phyloP scores from a whole-genome alignment of 495 filamentous ascomycete genomes.

The Penicillium coprophilum region DNA sequence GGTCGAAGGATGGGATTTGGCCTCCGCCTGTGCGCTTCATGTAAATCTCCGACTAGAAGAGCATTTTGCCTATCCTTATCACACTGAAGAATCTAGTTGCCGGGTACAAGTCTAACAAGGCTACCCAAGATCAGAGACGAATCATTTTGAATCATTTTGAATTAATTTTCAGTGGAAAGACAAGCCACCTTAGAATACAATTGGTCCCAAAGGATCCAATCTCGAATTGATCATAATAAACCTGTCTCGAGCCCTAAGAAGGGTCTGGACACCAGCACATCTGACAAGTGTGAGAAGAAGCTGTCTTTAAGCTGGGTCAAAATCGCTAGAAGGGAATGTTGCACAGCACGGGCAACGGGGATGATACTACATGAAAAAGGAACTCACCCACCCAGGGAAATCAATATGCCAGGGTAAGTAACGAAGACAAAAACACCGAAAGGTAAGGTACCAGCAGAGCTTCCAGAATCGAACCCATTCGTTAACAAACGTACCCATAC shows the following conservation, averaged over 20 bases:
- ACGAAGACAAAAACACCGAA: slow-evolving; percentile 8
- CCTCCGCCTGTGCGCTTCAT: too few species aligned
- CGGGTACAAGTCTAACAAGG: neutral
- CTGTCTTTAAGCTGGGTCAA: slow-evolving; percentile 10
- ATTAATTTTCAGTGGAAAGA: slow-evolving; percentile 15
- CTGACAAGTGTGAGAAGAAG: neutral
- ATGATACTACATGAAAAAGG: slow-evolving; percentile 37
- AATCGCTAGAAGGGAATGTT: slow-evolving; percentile 33
- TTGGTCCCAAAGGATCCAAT: slow-evolving; percentile 13
- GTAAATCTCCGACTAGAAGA: too few species aligned
- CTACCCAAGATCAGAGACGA: neutral
- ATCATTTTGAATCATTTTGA: neutral
- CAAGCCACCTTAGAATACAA: slow-evolving; percentile 23
- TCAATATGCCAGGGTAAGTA: slow-evolving; percentile 12
- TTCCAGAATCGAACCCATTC: slow-evolving; percentile 14
- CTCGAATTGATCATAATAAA: slow-evolving; percentile 11
- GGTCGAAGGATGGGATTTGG: too few species aligned
- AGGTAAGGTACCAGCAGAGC: slow-evolving; percentile 5
- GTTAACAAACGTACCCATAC: slow-evolving; percentile 14
- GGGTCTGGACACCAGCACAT: neutral
- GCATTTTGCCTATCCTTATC: too few species aligned
- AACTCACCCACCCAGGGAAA: slow-evolving; percentile 27
- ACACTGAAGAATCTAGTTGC: neutral
- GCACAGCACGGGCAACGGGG: slow-evolving; percentile 18
- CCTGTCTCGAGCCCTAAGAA: neutral